Conservation (phyloP, 1,139 yeast genomes). For the Sugiyamaella novakii region DNA sequence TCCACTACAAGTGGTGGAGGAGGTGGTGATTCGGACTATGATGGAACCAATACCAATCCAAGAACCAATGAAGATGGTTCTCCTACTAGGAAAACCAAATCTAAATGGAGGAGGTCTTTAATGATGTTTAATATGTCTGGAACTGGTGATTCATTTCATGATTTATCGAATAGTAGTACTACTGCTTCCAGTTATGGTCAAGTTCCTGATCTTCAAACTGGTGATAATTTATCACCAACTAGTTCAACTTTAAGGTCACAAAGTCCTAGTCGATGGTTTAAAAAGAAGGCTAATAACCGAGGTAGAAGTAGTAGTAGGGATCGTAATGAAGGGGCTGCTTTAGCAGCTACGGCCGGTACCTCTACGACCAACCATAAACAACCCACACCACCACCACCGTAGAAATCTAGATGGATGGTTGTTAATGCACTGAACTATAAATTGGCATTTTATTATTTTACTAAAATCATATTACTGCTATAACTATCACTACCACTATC, state of each 20-base stretch:
- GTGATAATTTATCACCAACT: constrained; percentile 19
- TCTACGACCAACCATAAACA: too few species aligned
- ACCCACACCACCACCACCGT: too few species aligned
- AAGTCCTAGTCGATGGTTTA: constrained; percentile 27
- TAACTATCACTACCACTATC: too few species aligned
- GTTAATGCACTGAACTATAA: too few species aligned
- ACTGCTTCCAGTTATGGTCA: constrained; percentile 12
- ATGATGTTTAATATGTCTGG: constrained; percentile 30
- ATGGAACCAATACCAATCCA: constrained; percentile 8
- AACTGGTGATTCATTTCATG: constrained; percentile 14
- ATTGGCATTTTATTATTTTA: neutral
- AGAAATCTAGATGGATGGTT: too few species aligned
- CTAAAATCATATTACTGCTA: too few species aligned
- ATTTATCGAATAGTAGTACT: constrained; percentile 10
- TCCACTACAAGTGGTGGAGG: constrained; percentile 24
- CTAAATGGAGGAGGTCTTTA: constrained; percentile 39
- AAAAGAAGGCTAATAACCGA: constrained; percentile 19
- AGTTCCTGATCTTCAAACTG: constrained; percentile 6
- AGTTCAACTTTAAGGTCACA: constrained; percentile 18
- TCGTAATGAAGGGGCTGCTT: neutral
- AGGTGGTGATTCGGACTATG: constrained; percentile 32
- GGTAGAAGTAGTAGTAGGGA: constrained; percentile 14
- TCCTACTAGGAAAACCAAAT: constrained; percentile 26
- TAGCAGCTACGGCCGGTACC: neutral
- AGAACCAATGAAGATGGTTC: constrained; percentile 18